Evolutionary conservation across 208 protist species (phyloP).

Genomic region (Trypanosoma rangeli): DNA sequence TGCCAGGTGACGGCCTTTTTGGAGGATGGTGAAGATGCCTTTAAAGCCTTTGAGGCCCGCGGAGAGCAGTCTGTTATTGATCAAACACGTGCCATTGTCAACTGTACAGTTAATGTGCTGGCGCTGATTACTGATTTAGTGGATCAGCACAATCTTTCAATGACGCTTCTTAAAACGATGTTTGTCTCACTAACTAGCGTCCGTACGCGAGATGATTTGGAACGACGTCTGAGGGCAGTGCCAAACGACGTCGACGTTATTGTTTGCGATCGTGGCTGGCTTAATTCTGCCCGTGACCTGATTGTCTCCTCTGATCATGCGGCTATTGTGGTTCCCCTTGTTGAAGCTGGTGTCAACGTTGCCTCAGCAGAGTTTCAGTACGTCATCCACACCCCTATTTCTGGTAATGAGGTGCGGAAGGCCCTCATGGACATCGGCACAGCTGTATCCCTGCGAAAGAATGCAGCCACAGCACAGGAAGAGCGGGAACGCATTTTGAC

Average conservation of each 20-base stretch:
- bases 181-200: conserved; percentile 87
- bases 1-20: conserved; percentile 79
- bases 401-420: conserved; percentile 65
- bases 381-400: conserved; percentile 70
- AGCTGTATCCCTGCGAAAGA: conserved; percentile 79
- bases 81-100: conserved; percentile 80
- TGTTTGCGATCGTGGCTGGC: conserved; percentile 85
- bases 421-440: conserved; percentile 81
- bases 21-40: conserved; percentile 57
- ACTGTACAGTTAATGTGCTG: conserved; percentile 89
- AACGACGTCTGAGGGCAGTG: conserved; percentile 60
- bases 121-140: conserved; percentile 84
- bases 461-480: conserved; percentile 72
- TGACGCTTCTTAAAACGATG: conserved; percentile 88
- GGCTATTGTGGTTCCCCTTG: conserved; percentile 76
- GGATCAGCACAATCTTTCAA: conserved; percentile 88
- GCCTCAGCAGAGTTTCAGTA: conserved; percentile 61
- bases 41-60: conserved; percentile 21
- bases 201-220: conserved; percentile 68
- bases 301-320: conserved; percentile 58
- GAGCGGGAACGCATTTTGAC: conserved; percentile 89
- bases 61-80: conserved; percentile 43
- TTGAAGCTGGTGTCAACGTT: conserved; percentile 27
- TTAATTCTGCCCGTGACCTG: conserved; percentile 65
- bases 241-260: conserved; percentile 86